Percentiles rank a stretch among this genome's conserved stretches.
Conservation (phyloP, 495 filamentous ascomycete species). For the Neurospora sp. region DNA sequence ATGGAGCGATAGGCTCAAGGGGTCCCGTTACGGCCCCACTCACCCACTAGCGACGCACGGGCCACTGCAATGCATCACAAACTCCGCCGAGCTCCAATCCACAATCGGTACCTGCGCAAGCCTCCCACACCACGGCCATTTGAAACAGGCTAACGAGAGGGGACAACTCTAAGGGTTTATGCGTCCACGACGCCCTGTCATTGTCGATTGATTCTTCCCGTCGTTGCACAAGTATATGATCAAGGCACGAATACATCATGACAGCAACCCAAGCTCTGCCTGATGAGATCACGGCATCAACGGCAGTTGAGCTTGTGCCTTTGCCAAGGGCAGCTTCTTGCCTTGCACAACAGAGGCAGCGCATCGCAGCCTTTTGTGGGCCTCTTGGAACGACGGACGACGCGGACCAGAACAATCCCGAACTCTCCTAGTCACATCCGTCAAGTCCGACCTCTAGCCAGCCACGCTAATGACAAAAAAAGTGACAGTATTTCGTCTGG, state of each 20-base stretch:
- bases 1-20: not conserved
- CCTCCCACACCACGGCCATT: not conserved
- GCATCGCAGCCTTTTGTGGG: not conserved
- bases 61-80: not conserved
- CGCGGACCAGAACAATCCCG: not conserved
- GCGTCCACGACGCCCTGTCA: not conserved
- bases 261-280: not conserved
- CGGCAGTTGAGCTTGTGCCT: not conserved
- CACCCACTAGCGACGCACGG: not conserved
- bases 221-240: not conserved
- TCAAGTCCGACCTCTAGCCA: not conserved
- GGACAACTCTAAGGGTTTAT: not conserved
- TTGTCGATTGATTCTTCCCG: not conserved
- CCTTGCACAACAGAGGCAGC: not conserved
- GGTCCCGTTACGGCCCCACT: not conserved
- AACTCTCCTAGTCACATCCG: not conserved
- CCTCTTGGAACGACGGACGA: not conserved
- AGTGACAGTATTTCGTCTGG: too few species aligned
- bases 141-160: not conserved
- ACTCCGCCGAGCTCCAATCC: not conserved
- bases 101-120: not conserved
- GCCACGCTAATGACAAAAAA: too few species aligned
- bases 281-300: not conserved
- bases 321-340: not conserved
- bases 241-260: not conserved